A percentile compares a stretch with the other conserved stretches of the same genome.
These are phyloP conservation scores for Macrolepiota fuliginosa DNA, from an alignment of 768 basidiomycete species.

Conservation along the genomic window DNA sequence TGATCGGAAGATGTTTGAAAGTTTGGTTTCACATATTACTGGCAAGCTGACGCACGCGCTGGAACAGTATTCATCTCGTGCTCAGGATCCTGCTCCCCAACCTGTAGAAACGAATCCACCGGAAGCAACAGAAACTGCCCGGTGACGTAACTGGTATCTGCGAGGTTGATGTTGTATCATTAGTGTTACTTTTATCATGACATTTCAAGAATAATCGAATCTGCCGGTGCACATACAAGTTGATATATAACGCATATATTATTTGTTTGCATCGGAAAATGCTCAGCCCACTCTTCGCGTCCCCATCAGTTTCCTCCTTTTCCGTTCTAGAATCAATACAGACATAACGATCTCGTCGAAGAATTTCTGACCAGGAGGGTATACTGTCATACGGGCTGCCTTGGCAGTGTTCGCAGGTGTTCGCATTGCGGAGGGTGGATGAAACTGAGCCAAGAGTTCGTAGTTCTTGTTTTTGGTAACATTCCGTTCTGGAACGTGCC, in stretches of 20 bases:
- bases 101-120: not conserved
- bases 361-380: constrained; percentile 13
- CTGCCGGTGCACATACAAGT: not conserved
- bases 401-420: not conserved
- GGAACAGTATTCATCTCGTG: not conserved
- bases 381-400: constrained; percentile 5
- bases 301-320: not conserved
- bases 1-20: constrained; percentile 59
- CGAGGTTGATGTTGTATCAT: too few relatives aligned
- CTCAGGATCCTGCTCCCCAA: not conserved
- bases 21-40: constrained; percentile 64
- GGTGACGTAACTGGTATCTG: too few relatives aligned
- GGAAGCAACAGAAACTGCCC: not conserved
- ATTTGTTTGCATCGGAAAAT: too few relatives aligned
- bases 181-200: not conserved
- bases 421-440: not conserved
- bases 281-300: not conserved
- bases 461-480: constrained; percentile 2
- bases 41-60: constrained; percentile 31
- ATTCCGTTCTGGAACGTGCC: not conserved
- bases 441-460: constrained; percentile 1
- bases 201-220: not conserved
- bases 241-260: not conserved
- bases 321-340: constrained; percentile 13
- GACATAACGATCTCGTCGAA: constrained; percentile 18